phyloP scores from a whole-genome alignment of 1,139 yeast genomes.

The Nakaseomyces delphensis region DNA sequence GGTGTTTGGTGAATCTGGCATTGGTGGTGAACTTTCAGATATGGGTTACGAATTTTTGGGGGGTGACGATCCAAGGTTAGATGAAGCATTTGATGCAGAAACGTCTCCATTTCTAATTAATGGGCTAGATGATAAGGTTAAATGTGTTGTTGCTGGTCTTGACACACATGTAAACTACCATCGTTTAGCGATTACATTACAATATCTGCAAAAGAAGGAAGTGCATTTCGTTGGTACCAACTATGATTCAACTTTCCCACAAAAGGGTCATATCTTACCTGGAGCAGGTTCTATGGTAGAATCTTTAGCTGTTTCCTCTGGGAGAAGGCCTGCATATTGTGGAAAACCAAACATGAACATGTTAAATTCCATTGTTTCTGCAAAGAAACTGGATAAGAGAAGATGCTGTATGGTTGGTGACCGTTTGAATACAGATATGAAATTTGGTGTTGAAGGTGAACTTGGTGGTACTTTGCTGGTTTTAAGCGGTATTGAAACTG shows the following conservation, averaged over 20 bases:
- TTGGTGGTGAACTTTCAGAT: slow-evolving; percentile 59
- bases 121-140: slow-evolving; percentile 61
- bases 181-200: slow-evolving; percentile 72
- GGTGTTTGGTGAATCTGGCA: slow-evolving; percentile 80
- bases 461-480: slow-evolving; percentile 73
- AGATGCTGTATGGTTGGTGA: slow-evolving; percentile 92
- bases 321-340: slow-evolving; percentile 68
- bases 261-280: slow-evolving; percentile 73
- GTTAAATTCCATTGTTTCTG: slow-evolving; percentile 82
- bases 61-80: slow-evolving; percentile 49
- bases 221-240: slow-evolving; percentile 88
- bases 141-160: slow-evolving; percentile 84
- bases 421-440: slow-evolving; percentile 88
- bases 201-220: slow-evolving; percentile 60
- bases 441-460: slow-evolving; percentile 81
- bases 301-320: slow-evolving; percentile 66
- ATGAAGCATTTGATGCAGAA: slow-evolving; percentile 35
- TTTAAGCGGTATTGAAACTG: slow-evolving; percentile 82
- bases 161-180: slow-evolving; percentile 70
- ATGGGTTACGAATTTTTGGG: slow-evolving; percentile 67
- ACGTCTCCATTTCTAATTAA: slow-evolving; percentile 41
- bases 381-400: slow-evolving; percentile 45
- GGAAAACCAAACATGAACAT: slow-evolving; percentile 88
- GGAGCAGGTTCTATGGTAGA: slow-evolving; percentile 94
- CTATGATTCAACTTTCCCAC: slow-evolving; percentile 89